A percentile compares a stretch with the other conserved stretches of the same genome.
These are phyloP conservation scores for Didymella pomorum DNA, from an alignment of 2,329 filamentous ascomycete genomes.

Conservation along the genomic window DNA sequence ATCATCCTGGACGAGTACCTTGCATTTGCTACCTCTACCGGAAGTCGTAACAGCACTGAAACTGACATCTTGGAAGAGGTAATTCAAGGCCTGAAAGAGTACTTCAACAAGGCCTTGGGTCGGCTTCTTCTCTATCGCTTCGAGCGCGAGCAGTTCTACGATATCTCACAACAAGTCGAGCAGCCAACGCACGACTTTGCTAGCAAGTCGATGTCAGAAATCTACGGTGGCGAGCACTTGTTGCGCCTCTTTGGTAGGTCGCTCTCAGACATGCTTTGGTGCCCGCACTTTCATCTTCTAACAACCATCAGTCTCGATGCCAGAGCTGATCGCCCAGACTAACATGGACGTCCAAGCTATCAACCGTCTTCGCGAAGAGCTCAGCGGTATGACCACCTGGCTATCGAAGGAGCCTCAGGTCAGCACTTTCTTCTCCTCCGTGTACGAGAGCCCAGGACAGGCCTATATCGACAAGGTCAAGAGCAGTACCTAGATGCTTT, in stretches of 20 bases:
- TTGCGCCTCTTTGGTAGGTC: slow-evolving; percentile 83
- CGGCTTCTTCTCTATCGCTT: slow-evolving; percentile 93
- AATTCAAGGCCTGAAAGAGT: slow-evolving; percentile 83
- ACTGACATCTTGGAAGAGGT: slow-evolving; percentile 90
- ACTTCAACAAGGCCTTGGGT: slow-evolving; percentile 90
- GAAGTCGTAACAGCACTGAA: slow-evolving; percentile 69
- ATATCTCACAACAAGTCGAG: slow-evolving; percentile 75
- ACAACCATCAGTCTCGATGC: slow-evolving; percentile 73
- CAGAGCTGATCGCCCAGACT: slow-evolving; percentile 93
- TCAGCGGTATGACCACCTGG: slow-evolving; percentile 86
- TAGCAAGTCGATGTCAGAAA: slow-evolving; percentile 76
- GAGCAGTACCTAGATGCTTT: slow-evolving; percentile 39
- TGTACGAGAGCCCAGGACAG: slow-evolving; percentile 76
- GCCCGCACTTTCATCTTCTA: slow-evolving; percentile 2
- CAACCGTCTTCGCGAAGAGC: slow-evolving; percentile 84
- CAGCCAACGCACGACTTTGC: slow-evolving; percentile 67
- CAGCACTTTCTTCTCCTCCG: slow-evolving; percentile 76
- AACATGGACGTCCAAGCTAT: slow-evolving; percentile 97
- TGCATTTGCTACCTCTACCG: slow-evolving; percentile 72
- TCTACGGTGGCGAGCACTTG: slow-evolving; percentile 93
- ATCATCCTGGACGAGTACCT: slow-evolving; percentile 84
- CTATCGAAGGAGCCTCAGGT: slow-evolving; percentile 73
- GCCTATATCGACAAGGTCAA: slow-evolving; percentile 75
- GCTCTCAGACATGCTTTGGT: neutral
- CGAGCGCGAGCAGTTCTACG: slow-evolving; percentile 86